Percentiles rank a stretch among this genome's conserved stretches.
Conservation (phyloP, 371 early-diverging fungal species). For the Paramicrosporidium saccamoebae region DNA sequence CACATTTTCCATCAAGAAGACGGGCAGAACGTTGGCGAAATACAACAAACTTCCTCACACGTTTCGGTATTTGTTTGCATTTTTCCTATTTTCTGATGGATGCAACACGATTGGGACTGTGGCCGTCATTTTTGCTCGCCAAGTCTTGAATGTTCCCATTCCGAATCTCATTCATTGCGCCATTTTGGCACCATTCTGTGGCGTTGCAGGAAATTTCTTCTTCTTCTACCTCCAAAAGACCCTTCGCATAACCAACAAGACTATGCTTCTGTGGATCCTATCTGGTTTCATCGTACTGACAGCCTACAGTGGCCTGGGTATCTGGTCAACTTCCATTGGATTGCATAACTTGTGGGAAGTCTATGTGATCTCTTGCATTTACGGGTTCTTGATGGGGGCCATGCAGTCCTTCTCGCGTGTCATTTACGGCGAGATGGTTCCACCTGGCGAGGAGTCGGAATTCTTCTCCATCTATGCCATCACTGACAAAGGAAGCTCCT, state of each 20-base stretch:
- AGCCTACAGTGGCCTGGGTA: constrained; percentile 15
- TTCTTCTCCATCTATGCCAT: constrained; percentile 16
- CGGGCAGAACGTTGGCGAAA: constrained; percentile 1
- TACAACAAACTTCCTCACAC: constrained; percentile 3
- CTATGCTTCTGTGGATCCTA: constrained; percentile 4
- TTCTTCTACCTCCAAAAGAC: constrained; percentile 11
- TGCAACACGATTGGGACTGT: constrained; percentile 7
- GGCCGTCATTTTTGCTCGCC: constrained; percentile 11
- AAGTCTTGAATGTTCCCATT: constrained; percentile 4
- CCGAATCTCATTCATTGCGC: constrained; percentile 8
- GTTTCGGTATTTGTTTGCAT: constrained; percentile 7
- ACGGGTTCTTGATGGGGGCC: constrained; percentile 15
- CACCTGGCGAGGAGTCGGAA: constrained; percentile 12
- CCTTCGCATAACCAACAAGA: constrained; percentile 4
- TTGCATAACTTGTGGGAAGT: constrained; percentile 9
- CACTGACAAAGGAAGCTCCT: constrained; percentile 20
- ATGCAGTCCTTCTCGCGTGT: constrained; percentile 12
- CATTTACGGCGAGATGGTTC: constrained; percentile 13
- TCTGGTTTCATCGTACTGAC: constrained; percentile 8
- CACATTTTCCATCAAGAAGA: constrained; percentile 7
- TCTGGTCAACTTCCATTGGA: constrained; percentile 10
- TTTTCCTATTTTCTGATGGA: constrained; percentile 9
- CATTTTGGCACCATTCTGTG: constrained; percentile 10
- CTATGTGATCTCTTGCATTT: constrained; percentile 8
- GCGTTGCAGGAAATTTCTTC: constrained; percentile 11